These are phyloP conservation scores for Flaveria linearis DNA, from an alignment of 129 eudicot genomes.

Conservation along the genomic window DNA sequence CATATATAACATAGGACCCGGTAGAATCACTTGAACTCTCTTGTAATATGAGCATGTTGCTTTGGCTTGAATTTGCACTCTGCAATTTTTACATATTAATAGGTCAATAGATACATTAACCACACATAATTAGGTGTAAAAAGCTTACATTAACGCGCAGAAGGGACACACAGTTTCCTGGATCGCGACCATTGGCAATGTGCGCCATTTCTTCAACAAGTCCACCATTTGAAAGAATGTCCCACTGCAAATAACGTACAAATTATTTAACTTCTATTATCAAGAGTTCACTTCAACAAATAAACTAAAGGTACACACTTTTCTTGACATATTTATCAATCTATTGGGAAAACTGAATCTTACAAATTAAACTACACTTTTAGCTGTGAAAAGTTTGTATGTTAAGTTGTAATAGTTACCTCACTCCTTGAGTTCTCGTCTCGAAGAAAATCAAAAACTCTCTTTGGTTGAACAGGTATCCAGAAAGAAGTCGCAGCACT, in stretches of 20 bases:
- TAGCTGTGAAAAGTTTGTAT: not conserved
- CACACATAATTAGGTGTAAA: not conserved
- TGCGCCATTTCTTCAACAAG: conserved; percentile 99
- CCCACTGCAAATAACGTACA: conserved; percentile 67
- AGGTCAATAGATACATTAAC: not conserved
- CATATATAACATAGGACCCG: conserved; percentile 90
- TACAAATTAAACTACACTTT: no score
- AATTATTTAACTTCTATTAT: no score
- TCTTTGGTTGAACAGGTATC: conserved; percentile 88
- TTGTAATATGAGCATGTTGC: conserved; percentile 97
- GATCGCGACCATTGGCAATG: conserved; percentile 98
- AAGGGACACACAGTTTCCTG: conserved; percentile 90
- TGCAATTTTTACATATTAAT: conserved; percentile 25
- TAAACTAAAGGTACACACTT: not conserved
- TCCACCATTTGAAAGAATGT: conserved; percentile 96
- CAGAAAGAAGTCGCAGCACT: conserved; percentile 99
- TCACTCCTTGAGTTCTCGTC: conserved; percentile 84
- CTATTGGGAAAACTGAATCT: not conserved
- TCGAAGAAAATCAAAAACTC: conserved; percentile 86
- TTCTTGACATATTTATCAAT: not conserved
- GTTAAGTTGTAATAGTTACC: conserved; percentile 42
- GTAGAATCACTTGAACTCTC: conserved; percentile 93
- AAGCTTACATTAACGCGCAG: conserved; percentile 82
- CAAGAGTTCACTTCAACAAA: not conserved
- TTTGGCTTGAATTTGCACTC: conserved; percentile 96